Evolutionary conservation across 2,329 filamentous ascomycete species (phyloP).

Genomic region (Penicillium carneum): DNA sequence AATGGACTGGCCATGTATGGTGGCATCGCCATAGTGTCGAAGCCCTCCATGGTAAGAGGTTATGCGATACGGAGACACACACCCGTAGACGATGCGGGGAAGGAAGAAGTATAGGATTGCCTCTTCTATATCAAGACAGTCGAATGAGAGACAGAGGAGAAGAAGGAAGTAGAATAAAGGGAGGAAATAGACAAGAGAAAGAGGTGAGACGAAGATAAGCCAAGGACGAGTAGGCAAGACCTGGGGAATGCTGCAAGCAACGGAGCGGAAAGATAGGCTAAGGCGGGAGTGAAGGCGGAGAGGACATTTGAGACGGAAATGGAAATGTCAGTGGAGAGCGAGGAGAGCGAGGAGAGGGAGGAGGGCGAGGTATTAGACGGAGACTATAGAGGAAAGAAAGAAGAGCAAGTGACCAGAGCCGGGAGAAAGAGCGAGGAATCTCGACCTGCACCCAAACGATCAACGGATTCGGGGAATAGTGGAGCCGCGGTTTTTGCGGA

Average conservation of each 20-base stretch:
- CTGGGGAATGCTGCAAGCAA: constrained; percentile 24
- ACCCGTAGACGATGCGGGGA: constrained; percentile 16
- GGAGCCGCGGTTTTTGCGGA: constrained; percentile 40
- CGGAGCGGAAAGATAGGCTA: constrained; percentile 19
- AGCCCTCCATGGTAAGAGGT: constrained; percentile 60
- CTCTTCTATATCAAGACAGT: background rate
- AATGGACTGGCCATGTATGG: constrained; percentile 66
- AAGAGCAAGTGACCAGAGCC: constrained; percentile 28
- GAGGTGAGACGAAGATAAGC: constrained; percentile 11
- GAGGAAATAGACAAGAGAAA: constrained; percentile 11
- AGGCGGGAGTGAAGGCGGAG: constrained; percentile 20
- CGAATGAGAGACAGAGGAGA: constrained; percentile 2
- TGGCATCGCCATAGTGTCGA: constrained; percentile 67
- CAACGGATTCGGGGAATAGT: constrained; percentile 42
- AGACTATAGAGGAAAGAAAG: constrained; percentile 12
- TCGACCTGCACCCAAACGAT: constrained; percentile 29
- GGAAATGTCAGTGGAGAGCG: background rate
- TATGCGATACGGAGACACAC: constrained; percentile 19
- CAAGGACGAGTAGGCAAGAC: constrained; percentile 19
- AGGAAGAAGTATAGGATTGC: constrained; percentile 7
- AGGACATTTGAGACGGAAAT: constrained; percentile 22
- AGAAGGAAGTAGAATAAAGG: constrained; percentile 8
- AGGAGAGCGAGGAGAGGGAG: background rate
- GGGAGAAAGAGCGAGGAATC: constrained; percentile 34
- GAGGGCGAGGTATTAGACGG: constrained; percentile 1